These are phyloP conservation scores for Neostapfia colusana DNA, from an alignment of 176 grass and related monocot species.

Conservation along the genomic window DNA sequence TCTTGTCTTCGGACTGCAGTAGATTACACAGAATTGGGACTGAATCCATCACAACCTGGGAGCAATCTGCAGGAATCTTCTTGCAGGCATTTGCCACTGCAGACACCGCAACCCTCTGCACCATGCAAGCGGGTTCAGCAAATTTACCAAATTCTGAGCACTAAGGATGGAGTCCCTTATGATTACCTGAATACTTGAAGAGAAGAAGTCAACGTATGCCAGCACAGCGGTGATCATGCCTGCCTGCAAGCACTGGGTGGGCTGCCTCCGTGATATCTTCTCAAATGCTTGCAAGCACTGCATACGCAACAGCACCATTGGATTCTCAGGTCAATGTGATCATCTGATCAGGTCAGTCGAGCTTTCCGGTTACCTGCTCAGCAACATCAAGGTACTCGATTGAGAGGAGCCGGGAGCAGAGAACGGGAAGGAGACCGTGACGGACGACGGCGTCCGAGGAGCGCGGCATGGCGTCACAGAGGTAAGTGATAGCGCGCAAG, in stretches of 20 bases:
- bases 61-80: constrained; percentile 63
- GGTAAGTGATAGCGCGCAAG: constrained; percentile 82
- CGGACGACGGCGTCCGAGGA: constrained; percentile 64
- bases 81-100: constrained; percentile 77
- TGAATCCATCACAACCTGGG: constrained; percentile 68
- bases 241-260: constrained; percentile 70
- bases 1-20: constrained; percentile 71
- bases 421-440: constrained; percentile 75
- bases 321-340: constrained; percentile 28
- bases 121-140: constrained; percentile 24
- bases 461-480: constrained; percentile 89
- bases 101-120: constrained; percentile 79
- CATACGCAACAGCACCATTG: neutral
- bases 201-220: constrained; percentile 79
- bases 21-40: constrained; percentile 69
- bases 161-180: neutral
- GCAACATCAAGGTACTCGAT: constrained; percentile 94
- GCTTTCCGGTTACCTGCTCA: constrained; percentile 62
- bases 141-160: constrained; percentile 21
- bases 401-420: constrained; percentile 61
- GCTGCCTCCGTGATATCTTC: constrained; percentile 78
- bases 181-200: constrained; percentile 72
- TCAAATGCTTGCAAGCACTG: constrained; percentile 96
- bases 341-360: neutral
- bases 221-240: constrained; percentile 71